Evolutionary conservation across 2,329 filamentous ascomycete species (phyloP).

Genomic region (Alternaria conjuncta): DNA sequence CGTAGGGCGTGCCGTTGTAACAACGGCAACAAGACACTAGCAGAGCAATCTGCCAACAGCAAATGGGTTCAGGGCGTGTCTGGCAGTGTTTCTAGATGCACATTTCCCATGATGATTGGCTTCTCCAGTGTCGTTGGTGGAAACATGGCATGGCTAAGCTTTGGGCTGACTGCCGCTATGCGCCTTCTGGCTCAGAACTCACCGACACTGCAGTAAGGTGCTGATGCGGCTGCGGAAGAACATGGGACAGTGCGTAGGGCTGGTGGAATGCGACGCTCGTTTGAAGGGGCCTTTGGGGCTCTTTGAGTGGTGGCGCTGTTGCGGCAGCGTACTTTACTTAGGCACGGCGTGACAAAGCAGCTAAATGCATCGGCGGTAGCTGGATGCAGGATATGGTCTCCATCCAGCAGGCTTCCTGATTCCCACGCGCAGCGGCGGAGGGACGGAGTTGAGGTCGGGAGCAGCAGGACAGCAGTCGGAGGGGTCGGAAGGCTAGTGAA

Average conservation of each 20-base stretch:
- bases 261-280: conserved; percentile 28
- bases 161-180: conserved; percentile 29
- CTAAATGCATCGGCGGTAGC: conserved; percentile 28
- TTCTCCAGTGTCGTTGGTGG: not conserved
- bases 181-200: conserved; percentile 21
- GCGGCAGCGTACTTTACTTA: conserved; percentile 15
- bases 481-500: conserved; percentile 3
- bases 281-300: conserved; percentile 23
- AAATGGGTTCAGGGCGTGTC: not conserved
- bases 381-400: conserved; percentile 31
- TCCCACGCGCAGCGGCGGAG: conserved; percentile 1
- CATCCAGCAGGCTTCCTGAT: conserved; percentile 25
- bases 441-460: not conserved
- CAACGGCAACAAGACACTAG: conserved; percentile 5
- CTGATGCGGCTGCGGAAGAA: conserved; percentile 38
- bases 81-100: conserved; percentile 8
- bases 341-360: conserved; percentile 29
- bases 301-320: conserved; percentile 21
- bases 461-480: not conserved
- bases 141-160: conserved; percentile 26
- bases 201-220: conserved; percentile 37
- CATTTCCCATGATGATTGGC: conserved; percentile 14
- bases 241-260: conserved; percentile 38
- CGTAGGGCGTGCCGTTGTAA: conserved; percentile 24
- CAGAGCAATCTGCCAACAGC: conserved; percentile 2